phyloP scores from a whole-genome alignment of 2,329 filamentous ascomycete species.

The Albifimbria verrucaria region DNA sequence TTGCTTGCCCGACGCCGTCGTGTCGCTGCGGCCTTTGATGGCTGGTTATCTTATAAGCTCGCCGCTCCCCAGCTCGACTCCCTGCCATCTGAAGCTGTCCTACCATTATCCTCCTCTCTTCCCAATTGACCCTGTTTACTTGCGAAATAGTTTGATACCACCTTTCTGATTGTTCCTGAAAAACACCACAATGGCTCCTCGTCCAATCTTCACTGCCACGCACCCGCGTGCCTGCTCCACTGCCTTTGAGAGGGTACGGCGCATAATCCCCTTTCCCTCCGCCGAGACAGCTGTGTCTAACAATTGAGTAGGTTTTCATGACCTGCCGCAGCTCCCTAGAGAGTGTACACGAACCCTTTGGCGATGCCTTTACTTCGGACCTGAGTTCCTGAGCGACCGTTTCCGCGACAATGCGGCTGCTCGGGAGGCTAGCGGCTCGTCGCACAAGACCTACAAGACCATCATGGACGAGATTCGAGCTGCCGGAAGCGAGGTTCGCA shows the following conservation, averaged over 20 bases:
- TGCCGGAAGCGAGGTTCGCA: slow-evolving; percentile 68
- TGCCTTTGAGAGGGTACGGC: slow-evolving; percentile 85
- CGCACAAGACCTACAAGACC: slow-evolving; percentile 67
- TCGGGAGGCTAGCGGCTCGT: slow-evolving; percentile 62
- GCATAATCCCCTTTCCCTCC: neutral
- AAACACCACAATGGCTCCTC: slow-evolving; percentile 54
- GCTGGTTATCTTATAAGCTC: neutral
- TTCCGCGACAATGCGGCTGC: slow-evolving; percentile 65
- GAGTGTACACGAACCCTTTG: slow-evolving; percentile 93
- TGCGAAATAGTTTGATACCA: too few species aligned
- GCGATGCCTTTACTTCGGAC: slow-evolving; percentile 96
- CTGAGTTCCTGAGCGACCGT: slow-evolving; percentile 77
- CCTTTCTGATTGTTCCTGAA: too few species aligned
- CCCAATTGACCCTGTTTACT: too few species aligned
- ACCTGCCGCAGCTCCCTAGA: slow-evolving; percentile 77
- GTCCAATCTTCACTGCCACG: slow-evolving; percentile 85
- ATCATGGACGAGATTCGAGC: slow-evolving; percentile 74
- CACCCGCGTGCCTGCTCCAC: slow-evolving; percentile 95
- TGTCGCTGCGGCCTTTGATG: too few species aligned
- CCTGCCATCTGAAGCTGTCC: neutral
- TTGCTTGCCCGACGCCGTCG: neutral
- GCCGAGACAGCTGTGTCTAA: neutral
- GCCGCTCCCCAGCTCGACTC: neutral
- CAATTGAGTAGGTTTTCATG: slow-evolving; percentile 80
- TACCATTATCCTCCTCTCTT: slow-evolving; percentile 24